Percentiles rank a stretch among this genome's conserved stretches.
These are phyloP conservation scores for Nigrospora osmanthi DNA, from an alignment of 2,329 filamentous ascomycete species.

Conservation along the genomic window DNA sequence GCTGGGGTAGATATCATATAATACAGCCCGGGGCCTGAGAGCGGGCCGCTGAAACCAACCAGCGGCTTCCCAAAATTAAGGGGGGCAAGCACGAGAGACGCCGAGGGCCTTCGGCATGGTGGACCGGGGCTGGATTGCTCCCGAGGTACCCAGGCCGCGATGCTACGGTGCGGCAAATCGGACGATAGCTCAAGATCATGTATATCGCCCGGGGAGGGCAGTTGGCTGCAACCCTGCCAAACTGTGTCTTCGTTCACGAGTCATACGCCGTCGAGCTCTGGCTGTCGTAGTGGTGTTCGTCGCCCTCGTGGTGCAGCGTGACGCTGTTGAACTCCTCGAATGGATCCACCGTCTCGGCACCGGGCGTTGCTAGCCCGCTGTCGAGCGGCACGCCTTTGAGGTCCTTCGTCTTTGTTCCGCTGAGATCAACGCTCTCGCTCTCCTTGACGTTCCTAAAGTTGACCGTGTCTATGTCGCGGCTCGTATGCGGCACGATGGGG, in stretches of 20 bases:
- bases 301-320: constrained; percentile 91
- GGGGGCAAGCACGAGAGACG: too few species aligned
- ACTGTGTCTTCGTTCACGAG: background rate
- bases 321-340: constrained; percentile 99
- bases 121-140: too few species aligned
- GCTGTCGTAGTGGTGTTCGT: constrained; percentile 48
- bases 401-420: constrained; percentile 45
- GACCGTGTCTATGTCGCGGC: constrained; percentile 83
- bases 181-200: too few species aligned
- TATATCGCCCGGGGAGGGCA: too few species aligned
- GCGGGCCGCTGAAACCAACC: too few species aligned
- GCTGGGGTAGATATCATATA: too few species aligned
- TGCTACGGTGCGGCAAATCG: too few species aligned
- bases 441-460: constrained; percentile 99
- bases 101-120: too few species aligned
- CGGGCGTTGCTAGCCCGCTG: constrained; percentile 77
- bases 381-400: constrained; percentile 79
- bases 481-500: constrained; percentile 88
- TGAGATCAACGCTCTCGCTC: constrained; percentile 86
- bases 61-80: too few species aligned
- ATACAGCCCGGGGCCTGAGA: too few species aligned
- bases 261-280: constrained; percentile 16
- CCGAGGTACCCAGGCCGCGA: too few species aligned
- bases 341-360: constrained; percentile 74
- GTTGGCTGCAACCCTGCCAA: too few species aligned